These are phyloP conservation scores for Debaryomyces castellii DNA, from an alignment of 805 yeast genomes.

Conservation along the genomic window DNA sequence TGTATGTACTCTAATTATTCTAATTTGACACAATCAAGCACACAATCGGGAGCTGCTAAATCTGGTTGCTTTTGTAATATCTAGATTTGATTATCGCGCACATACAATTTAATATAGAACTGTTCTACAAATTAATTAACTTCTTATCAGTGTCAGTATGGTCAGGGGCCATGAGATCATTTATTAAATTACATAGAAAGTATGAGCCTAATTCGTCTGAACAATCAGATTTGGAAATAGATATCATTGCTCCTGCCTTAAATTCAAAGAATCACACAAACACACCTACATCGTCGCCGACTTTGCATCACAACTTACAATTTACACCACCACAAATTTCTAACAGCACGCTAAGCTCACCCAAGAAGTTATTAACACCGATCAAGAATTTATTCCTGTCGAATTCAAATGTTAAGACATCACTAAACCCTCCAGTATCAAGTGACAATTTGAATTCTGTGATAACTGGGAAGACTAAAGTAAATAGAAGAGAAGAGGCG, in stretches of 20 bases:
- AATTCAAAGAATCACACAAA: slow-evolving; percentile 2
- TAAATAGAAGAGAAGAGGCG: background rate
- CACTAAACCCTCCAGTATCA: slow-evolving; percentile 2
- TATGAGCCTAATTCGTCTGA: slow-evolving; percentile 15
- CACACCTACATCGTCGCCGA: slow-evolving; percentile 24
- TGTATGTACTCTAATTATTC: no score
- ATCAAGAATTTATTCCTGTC: slow-evolving; percentile 30
- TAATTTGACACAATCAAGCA: background rate
- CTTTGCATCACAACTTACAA: slow-evolving; percentile 13
- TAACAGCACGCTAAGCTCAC: slow-evolving; percentile 20
- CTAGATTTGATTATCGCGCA: background rate
- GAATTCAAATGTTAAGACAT: slow-evolving; percentile 13
- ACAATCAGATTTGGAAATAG: slow-evolving; percentile 2
- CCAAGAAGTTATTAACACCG: slow-evolving; percentile 38
- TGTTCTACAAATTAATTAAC: no score
- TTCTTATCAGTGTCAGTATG: background rate
- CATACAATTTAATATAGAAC: background rate
- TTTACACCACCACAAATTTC: slow-evolving; percentile 18
- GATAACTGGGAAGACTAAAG: slow-evolving; percentile 1
- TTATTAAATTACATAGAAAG: slow-evolving; percentile 26
- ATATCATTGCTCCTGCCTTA: slow-evolving; percentile 2
- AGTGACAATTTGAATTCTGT: slow-evolving; percentile 8
- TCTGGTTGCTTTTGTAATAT: background rate
- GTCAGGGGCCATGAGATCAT: slow-evolving; percentile 22
- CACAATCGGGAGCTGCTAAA: background rate